A percentile compares a stretch with the other conserved stretches of the same genome.
Conservation (phyloP, 1,284 basidiomycete genomes). For the Irpex sp. region DNA sequence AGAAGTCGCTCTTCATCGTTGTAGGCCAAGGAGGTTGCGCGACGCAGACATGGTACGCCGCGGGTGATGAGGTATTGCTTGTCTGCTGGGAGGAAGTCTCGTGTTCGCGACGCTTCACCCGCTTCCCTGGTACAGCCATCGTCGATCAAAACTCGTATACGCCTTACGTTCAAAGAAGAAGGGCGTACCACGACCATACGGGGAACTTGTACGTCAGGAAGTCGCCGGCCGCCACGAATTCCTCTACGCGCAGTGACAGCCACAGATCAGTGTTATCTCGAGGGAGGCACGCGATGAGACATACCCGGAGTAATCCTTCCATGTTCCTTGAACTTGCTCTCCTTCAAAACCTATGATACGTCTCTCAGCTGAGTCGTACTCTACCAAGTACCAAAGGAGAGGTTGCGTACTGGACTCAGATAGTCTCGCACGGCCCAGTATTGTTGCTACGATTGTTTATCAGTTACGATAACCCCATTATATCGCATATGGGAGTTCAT, state of each 20-base stretch:
- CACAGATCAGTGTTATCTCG: background rate
- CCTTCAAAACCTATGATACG: slow-evolving; percentile 77
- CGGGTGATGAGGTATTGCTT: slow-evolving; percentile 96
- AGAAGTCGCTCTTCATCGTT: slow-evolving; percentile 91
- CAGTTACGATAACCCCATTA: background rate
- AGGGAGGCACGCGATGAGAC: slow-evolving; percentile 24
- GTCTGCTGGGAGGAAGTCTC: slow-evolving; percentile 90
- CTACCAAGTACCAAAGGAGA: slow-evolving; percentile 12
- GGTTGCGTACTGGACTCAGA: slow-evolving; percentile 77
- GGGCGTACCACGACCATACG: slow-evolving; percentile 85
- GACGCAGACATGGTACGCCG: slow-evolving; percentile 89
- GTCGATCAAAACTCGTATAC: background rate
- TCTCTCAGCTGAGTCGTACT: slow-evolving; percentile 13
- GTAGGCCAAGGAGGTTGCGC: slow-evolving; percentile 89
- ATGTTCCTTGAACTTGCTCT: slow-evolving; percentile 99
- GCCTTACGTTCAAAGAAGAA: background rate
- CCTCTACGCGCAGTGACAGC: slow-evolving; percentile 53
- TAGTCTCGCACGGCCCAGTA: slow-evolving; percentile 97
- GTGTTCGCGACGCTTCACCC: slow-evolving; percentile 77
- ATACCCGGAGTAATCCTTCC: slow-evolving; percentile 93
- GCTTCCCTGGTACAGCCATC: slow-evolving; percentile 63
- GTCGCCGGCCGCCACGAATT: slow-evolving; percentile 94
- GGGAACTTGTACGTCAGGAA: slow-evolving; percentile 95
- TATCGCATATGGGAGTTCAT: background rate
- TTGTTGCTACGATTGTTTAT: slow-evolving; percentile 55